A percentile compares a stretch with the other conserved stretches of the same genome.
These are phyloP conservation scores for Apiospora pterosperma DNA, from an alignment of 2,329 filamentous ascomycete genomes.

Conservation along the genomic window DNA sequence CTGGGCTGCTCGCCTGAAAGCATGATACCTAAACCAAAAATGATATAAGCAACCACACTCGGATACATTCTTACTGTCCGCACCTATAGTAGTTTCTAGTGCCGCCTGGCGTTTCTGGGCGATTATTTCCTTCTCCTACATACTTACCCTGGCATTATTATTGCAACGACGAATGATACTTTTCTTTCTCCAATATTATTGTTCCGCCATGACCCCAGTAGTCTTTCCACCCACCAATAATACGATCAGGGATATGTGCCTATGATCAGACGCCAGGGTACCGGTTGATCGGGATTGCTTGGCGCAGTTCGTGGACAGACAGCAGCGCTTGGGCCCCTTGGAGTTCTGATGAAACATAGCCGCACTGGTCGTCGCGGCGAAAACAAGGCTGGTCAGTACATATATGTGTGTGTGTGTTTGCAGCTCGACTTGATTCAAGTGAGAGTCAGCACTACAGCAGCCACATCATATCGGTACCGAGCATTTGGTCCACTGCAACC, in stretches of 20 bases:
- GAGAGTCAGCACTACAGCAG: not conserved
- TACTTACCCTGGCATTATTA: not conserved
- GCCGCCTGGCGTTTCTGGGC: conserved; percentile 2
- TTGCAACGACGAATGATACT: not conserved
- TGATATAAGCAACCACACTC: not conserved
- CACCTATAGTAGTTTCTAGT: not conserved
- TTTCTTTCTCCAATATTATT: not conserved
- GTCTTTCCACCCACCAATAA: not conserved
- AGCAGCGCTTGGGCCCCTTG: not conserved
- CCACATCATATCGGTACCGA: not conserved
- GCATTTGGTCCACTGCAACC: not conserved
- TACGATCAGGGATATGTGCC: not conserved
- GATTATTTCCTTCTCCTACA: not conserved
- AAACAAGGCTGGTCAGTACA: not conserved
- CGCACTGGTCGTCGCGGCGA: not conserved
- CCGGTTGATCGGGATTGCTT: not conserved
- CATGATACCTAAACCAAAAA: conserved; percentile 5
- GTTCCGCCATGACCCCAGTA: not conserved
- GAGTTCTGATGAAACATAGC: not conserved
- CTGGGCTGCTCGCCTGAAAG: not conserved
- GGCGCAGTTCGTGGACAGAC: not conserved
- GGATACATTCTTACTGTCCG: not conserved
- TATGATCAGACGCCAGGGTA: not conserved
- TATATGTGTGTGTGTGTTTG: not conserved
- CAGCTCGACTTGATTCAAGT: not conserved